Conservation (phyloP, 805 yeast species). For the Danielia reshetovae region DNA sequence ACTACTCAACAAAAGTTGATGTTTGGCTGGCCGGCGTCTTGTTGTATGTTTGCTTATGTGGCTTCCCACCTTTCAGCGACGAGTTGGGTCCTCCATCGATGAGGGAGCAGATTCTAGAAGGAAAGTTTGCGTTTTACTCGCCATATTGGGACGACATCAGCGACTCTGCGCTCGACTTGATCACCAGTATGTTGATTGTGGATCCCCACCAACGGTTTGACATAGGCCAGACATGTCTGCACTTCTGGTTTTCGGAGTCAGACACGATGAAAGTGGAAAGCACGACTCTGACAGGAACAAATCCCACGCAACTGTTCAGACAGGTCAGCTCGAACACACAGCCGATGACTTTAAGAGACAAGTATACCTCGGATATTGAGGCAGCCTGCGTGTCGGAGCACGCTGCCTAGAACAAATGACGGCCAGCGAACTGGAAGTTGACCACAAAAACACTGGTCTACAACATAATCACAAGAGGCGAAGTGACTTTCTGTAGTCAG, state of each 20-base stretch:
- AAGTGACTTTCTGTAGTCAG: not conserved
- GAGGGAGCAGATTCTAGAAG: conserved; percentile 68
- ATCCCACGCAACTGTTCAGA: not conserved
- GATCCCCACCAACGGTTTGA: conserved; percentile 44
- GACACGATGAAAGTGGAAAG: not conserved
- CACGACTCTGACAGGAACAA: not conserved
- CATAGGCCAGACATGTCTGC: conserved; percentile 35
- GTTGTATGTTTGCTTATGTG: conserved; percentile 73
- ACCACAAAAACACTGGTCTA: too few species aligned
- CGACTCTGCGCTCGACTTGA: conserved; percentile 63
- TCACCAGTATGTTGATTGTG: conserved; percentile 56
- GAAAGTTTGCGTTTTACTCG: conserved; percentile 68
- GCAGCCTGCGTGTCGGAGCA: too few species aligned
- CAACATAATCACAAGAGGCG: too few species aligned
- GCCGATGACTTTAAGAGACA: conserved; percentile 15
- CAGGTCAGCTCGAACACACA: conserved; percentile 1
- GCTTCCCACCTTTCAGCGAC: conserved; percentile 83
- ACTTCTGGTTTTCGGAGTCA: conserved; percentile 41
- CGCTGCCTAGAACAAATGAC: too few species aligned
- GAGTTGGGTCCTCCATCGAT: conserved; percentile 76
- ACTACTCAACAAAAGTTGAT: conserved; percentile 70
- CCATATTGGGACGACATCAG: conserved; percentile 76
- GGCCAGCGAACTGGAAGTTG: too few species aligned
- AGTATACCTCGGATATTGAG: conserved; percentile 14
- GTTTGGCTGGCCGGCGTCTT: conserved; percentile 82